A percentile compares a stretch with the other conserved stretches of the same genome.
phyloP scores from a whole-genome alignment of 345 rosid genomes.

The Lumnitzera racemosa region DNA sequence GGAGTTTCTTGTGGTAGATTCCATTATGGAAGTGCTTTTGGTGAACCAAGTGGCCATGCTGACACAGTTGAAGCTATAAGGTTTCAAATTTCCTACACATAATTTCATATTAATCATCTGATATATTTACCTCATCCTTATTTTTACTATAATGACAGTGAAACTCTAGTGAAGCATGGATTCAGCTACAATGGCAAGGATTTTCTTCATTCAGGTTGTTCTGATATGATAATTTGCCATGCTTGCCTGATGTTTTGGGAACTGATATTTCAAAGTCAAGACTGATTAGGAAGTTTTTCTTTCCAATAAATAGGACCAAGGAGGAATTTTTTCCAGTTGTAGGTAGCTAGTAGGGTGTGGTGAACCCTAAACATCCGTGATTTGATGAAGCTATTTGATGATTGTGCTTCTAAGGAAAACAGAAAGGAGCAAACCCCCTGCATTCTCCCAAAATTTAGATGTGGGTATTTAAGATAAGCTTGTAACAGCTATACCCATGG shows the following conservation, averaged over 20 bases:
- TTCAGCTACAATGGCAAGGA: conserved; percentile 93
- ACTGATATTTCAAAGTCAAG: too few species aligned
- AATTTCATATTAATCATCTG: neutral
- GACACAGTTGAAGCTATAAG: conserved; percentile 79
- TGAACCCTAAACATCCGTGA: too few species aligned
- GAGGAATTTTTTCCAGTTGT: too few species aligned
- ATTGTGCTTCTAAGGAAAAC: too few species aligned
- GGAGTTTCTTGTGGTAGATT: conserved; percentile 80
- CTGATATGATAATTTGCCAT: neutral
- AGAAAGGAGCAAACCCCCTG: too few species aligned
- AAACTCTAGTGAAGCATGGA: conserved; percentile 67
- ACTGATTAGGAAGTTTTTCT: too few species aligned
- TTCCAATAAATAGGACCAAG: too few species aligned
- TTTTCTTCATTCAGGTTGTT: conserved; percentile 77
- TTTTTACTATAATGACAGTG: conserved; percentile 30
- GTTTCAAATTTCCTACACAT: conserved; percentile 17
- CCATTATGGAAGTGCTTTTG: conserved; percentile 97
- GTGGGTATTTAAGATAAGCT: too few species aligned
- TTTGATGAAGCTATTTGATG: too few species aligned
- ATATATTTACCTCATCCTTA: conserved; percentile 4
- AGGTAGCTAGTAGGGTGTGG: too few species aligned
- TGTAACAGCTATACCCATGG: too few species aligned
- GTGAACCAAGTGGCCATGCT: conserved; percentile 94
- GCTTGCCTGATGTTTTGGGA: neutral
- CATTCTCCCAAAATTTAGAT: too few species aligned